A percentile compares a stretch with the other conserved stretches of the same genome.
phyloP scores from a whole-genome alignment of 1,284 basidiomycete genomes.

The Papiliotrema flavescens region DNA sequence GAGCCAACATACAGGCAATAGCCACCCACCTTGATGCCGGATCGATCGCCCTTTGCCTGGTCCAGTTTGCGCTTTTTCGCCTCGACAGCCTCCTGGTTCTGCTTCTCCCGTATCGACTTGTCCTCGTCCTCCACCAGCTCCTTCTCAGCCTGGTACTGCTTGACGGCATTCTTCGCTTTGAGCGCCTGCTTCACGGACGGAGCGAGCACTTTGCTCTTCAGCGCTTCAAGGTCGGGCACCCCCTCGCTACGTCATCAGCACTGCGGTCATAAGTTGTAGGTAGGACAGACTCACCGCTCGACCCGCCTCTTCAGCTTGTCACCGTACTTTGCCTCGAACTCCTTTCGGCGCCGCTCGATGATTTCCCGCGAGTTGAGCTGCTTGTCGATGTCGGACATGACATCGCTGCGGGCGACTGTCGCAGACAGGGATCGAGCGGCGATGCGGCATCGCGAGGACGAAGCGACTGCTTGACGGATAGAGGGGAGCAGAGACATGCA shows the following conservation, averaged over 20 bases:
- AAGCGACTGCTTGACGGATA: slow-evolving; percentile 1
- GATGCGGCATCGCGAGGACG: not conserved
- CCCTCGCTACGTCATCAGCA: slow-evolving; percentile 33
- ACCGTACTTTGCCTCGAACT: slow-evolving; percentile 47
- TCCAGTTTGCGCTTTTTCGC: slow-evolving; percentile 11
- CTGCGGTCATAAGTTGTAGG: not conserved
- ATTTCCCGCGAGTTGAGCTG: slow-evolving; percentile 41
- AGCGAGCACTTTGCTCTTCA: slow-evolving; percentile 43
- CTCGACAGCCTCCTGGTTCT: slow-evolving; percentile 4
- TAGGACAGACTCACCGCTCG: slow-evolving; percentile 40
- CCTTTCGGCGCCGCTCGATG: slow-evolving; percentile 42
- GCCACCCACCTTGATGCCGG: slow-evolving; percentile 45
- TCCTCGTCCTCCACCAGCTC: slow-evolving; percentile 3
- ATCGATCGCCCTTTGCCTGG: slow-evolving; percentile 39
- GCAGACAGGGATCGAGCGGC: slow-evolving; percentile 6
- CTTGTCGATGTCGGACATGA: slow-evolving; percentile 34
- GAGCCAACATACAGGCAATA: not conserved
- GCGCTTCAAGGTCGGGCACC: slow-evolving; percentile 40
- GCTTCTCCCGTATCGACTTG: slow-evolving; percentile 11
- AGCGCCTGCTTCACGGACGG: slow-evolving; percentile 30
- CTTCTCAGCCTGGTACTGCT: slow-evolving; percentile 7
- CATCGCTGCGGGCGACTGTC: slow-evolving; percentile 13
- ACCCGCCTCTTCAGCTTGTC: slow-evolving; percentile 45
- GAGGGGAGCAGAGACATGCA: not conserved
- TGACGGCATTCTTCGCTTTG: slow-evolving; percentile 21